These are phyloP conservation scores for Priceomyces castillae DNA, from an alignment of 805 yeast species.

Conservation along the genomic window DNA sequence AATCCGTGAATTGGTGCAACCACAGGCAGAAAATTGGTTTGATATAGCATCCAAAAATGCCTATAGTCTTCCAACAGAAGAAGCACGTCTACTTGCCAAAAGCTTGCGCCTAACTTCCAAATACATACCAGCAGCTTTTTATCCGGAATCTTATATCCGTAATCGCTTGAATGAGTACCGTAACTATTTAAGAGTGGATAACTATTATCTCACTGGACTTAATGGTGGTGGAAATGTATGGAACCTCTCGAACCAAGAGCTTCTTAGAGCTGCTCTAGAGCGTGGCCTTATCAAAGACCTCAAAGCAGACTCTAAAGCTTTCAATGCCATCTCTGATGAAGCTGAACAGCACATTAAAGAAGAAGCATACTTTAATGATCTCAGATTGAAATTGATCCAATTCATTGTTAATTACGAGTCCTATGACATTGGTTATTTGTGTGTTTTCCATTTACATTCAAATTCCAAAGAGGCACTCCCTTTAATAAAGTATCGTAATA, in stretches of 20 bases:
- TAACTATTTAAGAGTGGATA: slow-evolving; percentile 52
- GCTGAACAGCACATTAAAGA: slow-evolving; percentile 11
- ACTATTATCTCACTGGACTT: slow-evolving; percentile 41
- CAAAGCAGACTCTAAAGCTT: slow-evolving; percentile 15
- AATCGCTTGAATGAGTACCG: slow-evolving; percentile 34
- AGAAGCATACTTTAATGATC: slow-evolving; percentile 21
- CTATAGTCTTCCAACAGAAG: slow-evolving; percentile 40
- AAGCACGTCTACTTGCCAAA: slow-evolving; percentile 34
- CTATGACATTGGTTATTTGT: slow-evolving; percentile 39
- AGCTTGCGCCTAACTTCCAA: slow-evolving; percentile 37
- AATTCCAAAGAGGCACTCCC: background rate
- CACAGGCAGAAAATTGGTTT: slow-evolving; percentile 5
- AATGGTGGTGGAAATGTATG: slow-evolving; percentile 43
- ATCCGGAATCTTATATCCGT: slow-evolving; percentile 37
- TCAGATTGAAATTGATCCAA: slow-evolving; percentile 37
- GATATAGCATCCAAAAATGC: slow-evolving; percentile 42
- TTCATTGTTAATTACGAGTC: slow-evolving; percentile 41
- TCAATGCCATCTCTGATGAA: slow-evolving; percentile 23
- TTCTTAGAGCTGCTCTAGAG: slow-evolving; percentile 52
- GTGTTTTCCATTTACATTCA: slow-evolving; percentile 18
- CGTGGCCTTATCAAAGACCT: slow-evolving; percentile 49
- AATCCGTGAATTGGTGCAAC: slow-evolving; percentile 9
- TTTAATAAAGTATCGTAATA: no score
- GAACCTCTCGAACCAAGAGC: slow-evolving; percentile 47
- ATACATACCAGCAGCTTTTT: slow-evolving; percentile 38